Conservation (phyloP, 2,329 filamentous ascomycete species). For the Xylariomycetidae sp. region DNA sequence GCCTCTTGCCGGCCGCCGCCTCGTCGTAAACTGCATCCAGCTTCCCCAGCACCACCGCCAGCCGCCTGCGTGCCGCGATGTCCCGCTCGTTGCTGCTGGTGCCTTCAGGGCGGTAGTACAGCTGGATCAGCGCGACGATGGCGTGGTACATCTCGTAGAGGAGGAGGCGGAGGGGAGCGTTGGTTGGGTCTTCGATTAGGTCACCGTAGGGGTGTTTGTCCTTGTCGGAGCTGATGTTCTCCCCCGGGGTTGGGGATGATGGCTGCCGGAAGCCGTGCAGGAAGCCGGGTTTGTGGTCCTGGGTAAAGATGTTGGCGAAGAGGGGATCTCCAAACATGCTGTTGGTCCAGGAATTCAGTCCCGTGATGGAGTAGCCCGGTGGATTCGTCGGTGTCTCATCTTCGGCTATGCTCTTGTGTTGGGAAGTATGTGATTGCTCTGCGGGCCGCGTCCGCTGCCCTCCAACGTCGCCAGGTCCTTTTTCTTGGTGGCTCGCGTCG, state of each 20-base stretch:
- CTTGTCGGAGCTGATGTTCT: slow-evolving; percentile 3
- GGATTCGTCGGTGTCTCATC: slow-evolving; percentile 3
- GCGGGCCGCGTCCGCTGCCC: too few species aligned
- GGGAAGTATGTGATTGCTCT: not conserved
- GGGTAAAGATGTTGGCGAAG: slow-evolving; percentile 43
- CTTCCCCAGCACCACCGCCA: slow-evolving; percentile 40
- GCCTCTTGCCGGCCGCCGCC: slow-evolving; percentile 25
- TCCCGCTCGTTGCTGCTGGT: slow-evolving; percentile 43
- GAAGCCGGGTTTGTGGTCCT: slow-evolving; percentile 37
- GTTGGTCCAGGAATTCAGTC: slow-evolving; percentile 53
- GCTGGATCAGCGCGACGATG: slow-evolving; percentile 43
- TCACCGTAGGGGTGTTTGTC: slow-evolving; percentile 12
- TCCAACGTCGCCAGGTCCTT: slow-evolving; percentile 2
- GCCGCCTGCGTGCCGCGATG: slow-evolving; percentile 44
- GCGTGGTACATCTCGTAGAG: slow-evolving; percentile 56
- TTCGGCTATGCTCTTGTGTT: not conserved
- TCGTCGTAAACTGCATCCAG: slow-evolving; percentile 37
- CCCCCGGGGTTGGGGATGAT: not conserved
- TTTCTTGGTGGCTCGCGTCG: slow-evolving; percentile 6
- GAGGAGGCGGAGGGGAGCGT: slow-evolving; percentile 40
- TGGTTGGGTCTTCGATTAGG: slow-evolving; percentile 37
- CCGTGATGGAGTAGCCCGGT: slow-evolving; percentile 34
- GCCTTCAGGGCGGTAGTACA: slow-evolving; percentile 48
- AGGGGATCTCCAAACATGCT: slow-evolving; percentile 56
- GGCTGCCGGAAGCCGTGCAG: slow-evolving; percentile 37